Evolutionary conservation across 331 rosid genomes (phyloP).

Genomic region (Cydonia oblonga): DNA sequence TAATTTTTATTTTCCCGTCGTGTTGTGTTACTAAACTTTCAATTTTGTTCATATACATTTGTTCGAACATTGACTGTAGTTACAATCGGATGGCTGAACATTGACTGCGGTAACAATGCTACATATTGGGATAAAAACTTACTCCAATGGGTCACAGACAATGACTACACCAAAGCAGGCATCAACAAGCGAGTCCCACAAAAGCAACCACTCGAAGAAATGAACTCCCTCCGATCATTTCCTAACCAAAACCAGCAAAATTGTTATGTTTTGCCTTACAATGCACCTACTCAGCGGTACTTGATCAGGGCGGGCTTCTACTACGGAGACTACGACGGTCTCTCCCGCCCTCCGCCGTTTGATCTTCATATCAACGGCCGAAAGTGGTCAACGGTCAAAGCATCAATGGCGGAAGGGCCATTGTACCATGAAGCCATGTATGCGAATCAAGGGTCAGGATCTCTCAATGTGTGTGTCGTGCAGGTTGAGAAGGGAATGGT

Average conservation of each 20-base stretch:
- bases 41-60: not conserved
- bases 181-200: not conserved
- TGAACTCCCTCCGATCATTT: constrained; percentile 13
- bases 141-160: constrained; percentile 1
- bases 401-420: not conserved
- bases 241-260: not conserved
- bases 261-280: constrained; percentile 6
- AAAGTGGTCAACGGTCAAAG: not conserved
- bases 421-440: constrained; percentile 5
- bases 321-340: constrained; percentile 21
- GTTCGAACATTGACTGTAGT: not conserved
- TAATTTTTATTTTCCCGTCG: not conserved
- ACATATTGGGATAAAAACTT: not conserved
- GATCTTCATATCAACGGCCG: constrained; percentile 2
- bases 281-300: not conserved
- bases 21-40: not conserved
- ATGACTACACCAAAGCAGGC: constrained; percentile 7
- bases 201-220: not conserved
- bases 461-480: constrained; percentile 8
- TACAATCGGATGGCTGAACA: constrained; percentile 5
- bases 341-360: constrained; percentile 7
- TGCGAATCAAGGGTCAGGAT: not conserved
- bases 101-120: constrained; percentile 12
- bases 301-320: constrained; percentile 18
- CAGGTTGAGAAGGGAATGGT: constrained; percentile 8